Base-by-base conservation (phyloP, 768 basidiomycete species). In the Myochromella boudieri region DNA sequence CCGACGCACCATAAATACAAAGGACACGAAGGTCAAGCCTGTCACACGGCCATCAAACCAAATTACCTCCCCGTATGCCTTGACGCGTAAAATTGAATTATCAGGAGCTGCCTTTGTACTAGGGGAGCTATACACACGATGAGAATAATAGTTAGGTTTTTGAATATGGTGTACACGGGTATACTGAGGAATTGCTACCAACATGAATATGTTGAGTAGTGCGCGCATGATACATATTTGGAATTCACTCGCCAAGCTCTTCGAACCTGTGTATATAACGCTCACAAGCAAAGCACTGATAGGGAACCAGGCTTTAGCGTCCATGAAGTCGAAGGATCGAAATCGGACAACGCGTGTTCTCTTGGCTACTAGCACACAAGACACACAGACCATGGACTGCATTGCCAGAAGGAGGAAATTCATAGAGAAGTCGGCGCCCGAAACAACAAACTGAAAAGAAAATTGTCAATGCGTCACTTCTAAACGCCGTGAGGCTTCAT, bases 141-240 rank as follows among this genome's bases (percentile, higher is more conserved):
- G 22, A 99, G 78, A 55, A 99, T 98, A 59, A 98, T 99, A n/a
- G 97, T 97, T 60, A 98, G 62, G 64, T 99, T 99, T 69, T 99
- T 99, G 81, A 98, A 98, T 53, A 99, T 98, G 0, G 97, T 98
- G 69, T 97, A 99, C 21, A 97, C 85, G 0, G 97, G 97, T 67
- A 99, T 98, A 54, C 84, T 90, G 39, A 99, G 76, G 68, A 85
- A 92, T 95, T 98, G 97, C 94, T 97, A 66, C 4, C 36, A 17
- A n/a, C 21, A 34, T 20, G 41, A 17, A 32, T 31, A 21, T 17
- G 12, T 44, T 42, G 46, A 21, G 22, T 36, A 20, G 44, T 11
- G 2, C 10, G 10, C 24, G 24, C 25, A 22, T 4, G 43, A 44
- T 10, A 28, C 20, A 14, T 76, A 29, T 26, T 24, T n/a, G 22